Base-by-base conservation (phyloP, 371 early-diverging fungal species). In the Mucor plumbeus region DNA sequence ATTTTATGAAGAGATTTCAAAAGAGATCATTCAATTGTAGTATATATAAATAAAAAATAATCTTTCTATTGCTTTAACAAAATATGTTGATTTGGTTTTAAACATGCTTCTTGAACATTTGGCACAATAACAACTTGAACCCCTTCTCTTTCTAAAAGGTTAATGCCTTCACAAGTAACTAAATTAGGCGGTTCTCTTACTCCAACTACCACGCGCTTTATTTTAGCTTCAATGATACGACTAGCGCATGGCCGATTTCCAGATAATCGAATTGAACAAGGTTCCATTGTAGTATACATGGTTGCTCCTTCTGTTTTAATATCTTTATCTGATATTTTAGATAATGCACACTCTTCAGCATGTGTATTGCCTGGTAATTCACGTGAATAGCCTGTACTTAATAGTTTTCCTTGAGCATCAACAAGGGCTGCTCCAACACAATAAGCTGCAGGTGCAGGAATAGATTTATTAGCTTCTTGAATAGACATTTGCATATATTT, bases 211-310 rank as follows among this genome's bases (percentile, higher is more conserved):
- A 98, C 96, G 6, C 89, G 75, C 11, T 69, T 76, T 21, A 97
- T 85, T 2, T 88, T 84, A 0, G 92, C 88, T 34, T 87, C 88
- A 21, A 95, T 77, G 36, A 95, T 63, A 15, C 88, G 82, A 1
- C 89, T 77, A 4, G 85, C 84, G 59, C 96, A 96, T 7, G 91
- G 83, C 35, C 68, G 59, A 38, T 94, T 94, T 0, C 93, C 93
- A 0, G 93, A 93, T 14, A 94, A 77, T 26, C 96, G 86, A 61
- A 76, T 72, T 5, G 90, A 88, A 68, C 96, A 96, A 0, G 96
- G 96, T 61, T 96, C 96, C 96, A 96, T 96, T 9, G 96, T 96
- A 7, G 94, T 92, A 70, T 94, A 96, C 80, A 94, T 89, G 36
- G 88, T 88, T 6, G 82, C 81, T 17, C 71, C 76, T 15, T 63